Percentiles rank a stretch among this genome's conserved stretches.
These are phyloP conservation scores for Dorcoceras hygrometricum DNA, from an alignment of 257 asterid genomes.

Conservation along the genomic window DNA sequence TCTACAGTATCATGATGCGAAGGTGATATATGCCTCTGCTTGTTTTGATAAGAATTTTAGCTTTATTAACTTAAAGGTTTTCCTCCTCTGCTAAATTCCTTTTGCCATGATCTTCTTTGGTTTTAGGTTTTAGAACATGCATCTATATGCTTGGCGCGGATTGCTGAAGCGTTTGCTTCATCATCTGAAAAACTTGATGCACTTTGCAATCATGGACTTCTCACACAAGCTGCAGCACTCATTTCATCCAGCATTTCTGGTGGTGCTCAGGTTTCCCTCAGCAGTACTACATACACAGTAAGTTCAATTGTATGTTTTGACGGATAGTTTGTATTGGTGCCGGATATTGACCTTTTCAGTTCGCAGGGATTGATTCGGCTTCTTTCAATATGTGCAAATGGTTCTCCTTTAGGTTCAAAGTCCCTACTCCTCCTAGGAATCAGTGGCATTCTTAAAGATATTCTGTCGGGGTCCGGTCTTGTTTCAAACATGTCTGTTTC, in stretches of 20 bases:
- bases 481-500: slow-evolving; percentile 77
- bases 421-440: slow-evolving; percentile 83
- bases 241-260: slow-evolving; percentile 83
- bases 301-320: slow-evolving; percentile 18
- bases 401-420: slow-evolving; percentile 88
- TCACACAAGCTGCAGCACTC: slow-evolving; percentile 86
- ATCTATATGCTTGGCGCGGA: slow-evolving; percentile 93
- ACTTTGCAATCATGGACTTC: slow-evolving; percentile 93
- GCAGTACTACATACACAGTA: slow-evolving; percentile 93
- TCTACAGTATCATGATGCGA: slow-evolving; percentile 95
- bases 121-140: slow-evolving; percentile 91
- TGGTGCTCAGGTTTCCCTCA: slow-evolving; percentile 91
- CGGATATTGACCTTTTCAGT: slow-evolving; percentile 29
- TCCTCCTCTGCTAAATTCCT: slow-evolving; percentile 8
- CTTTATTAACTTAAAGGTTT: slow-evolving; percentile 1
- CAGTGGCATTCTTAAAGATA: slow-evolving; percentile 91
- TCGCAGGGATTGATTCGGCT: slow-evolving; percentile 91
- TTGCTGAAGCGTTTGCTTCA: slow-evolving; percentile 97
- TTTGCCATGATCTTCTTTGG: slow-evolving; percentile 12
- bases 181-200: slow-evolving; percentile 92
- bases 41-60: background rate
- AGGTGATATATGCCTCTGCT: slow-evolving; percentile 43
- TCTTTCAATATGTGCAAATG: slow-evolving; percentile 90
- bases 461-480: slow-evolving; percentile 84
- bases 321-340: slow-evolving; percentile 20